Evolutionary conservation across 2,329 filamentous ascomycete species (phyloP).

Genomic region (Botrytis hyacinthi): DNA sequence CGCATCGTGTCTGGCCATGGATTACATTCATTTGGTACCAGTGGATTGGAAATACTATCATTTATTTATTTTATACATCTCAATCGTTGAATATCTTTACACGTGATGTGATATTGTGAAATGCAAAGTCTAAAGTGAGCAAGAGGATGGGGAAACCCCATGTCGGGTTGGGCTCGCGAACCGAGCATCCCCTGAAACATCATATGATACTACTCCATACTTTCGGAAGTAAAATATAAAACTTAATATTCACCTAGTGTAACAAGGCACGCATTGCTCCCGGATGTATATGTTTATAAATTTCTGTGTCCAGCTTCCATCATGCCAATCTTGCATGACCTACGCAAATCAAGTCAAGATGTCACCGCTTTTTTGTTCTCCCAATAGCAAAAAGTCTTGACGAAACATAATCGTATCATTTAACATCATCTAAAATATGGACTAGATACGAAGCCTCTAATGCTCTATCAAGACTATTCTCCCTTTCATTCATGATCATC

Average conservation of each 20-base stretch:
- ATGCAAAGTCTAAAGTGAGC: not conserved
- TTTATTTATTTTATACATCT: not conserved
- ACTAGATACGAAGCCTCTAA: not conserved
- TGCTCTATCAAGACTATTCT: not conserved
- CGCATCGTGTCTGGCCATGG: not conserved
- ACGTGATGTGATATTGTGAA: not conserved
- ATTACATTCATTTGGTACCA: not conserved
- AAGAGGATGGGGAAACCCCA: not conserved
- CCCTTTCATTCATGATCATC: not conserved
- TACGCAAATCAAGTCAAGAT: not conserved
- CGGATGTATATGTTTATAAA: not conserved
- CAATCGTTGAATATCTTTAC: not conserved
- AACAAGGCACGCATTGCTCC: not conserved
- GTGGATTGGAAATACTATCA: not conserved
- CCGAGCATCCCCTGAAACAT: constrained; percentile 13
- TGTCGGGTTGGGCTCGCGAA: not conserved
- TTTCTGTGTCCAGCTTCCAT: not conserved
- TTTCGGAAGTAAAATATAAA: not conserved
- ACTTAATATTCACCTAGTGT: not conserved
- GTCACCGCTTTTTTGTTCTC: not conserved
- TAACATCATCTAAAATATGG: not conserved
- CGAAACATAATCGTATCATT: not conserved
- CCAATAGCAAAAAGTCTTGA: not conserved
- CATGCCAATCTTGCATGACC: not conserved
- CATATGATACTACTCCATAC: not conserved